These are phyloP conservation scores for Pythium grandisporangium DNA, from an alignment of 352 stramenopile genomes.

Conservation along the genomic window DNA sequence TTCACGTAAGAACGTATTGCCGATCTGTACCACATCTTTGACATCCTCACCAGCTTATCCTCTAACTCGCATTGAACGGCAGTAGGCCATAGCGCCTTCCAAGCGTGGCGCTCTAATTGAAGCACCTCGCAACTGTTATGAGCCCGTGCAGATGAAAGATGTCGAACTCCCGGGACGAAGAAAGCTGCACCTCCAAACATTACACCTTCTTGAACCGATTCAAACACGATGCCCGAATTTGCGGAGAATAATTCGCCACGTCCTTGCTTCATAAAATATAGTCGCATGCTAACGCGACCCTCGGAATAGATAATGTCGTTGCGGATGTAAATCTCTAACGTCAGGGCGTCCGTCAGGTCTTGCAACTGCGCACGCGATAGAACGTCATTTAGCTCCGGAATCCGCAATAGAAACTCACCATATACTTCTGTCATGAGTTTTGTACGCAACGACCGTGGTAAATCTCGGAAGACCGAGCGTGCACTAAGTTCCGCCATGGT, in stretches of 20 bases:
- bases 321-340: conserved; percentile 57
- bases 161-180: conserved; percentile 34
- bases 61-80: conserved; percentile 28
- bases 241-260: conserved; percentile 33
- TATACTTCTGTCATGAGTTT: conserved; percentile 59
- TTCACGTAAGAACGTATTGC: conserved; percentile 28
- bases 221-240: conserved; percentile 26
- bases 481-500: conserved; percentile 34
- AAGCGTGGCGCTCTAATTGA: conserved; percentile 35
- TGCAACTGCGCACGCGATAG: conserved; percentile 38
- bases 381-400: conserved; percentile 26
- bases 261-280: conserved; percentile 46
- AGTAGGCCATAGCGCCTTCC: conserved; percentile 41
- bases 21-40: conserved; percentile 25
- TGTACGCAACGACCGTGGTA: conserved; percentile 25
- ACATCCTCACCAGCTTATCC: conserved; percentile 17
- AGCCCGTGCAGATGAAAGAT: conserved; percentile 30
- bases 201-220: conserved; percentile 11
- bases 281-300: conserved; percentile 20
- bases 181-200: conserved; percentile 61
- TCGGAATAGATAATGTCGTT: conserved; percentile 49
- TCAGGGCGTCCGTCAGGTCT: conserved; percentile 28
- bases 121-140: conserved; percentile 52
- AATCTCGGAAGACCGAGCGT: conserved; percentile 25
- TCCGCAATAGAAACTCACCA: conserved; percentile 13